These are phyloP conservation scores for Sarocladium brachiariae DNA, from an alignment of 2,329 filamentous ascomycete genomes.

Conservation along the genomic window DNA sequence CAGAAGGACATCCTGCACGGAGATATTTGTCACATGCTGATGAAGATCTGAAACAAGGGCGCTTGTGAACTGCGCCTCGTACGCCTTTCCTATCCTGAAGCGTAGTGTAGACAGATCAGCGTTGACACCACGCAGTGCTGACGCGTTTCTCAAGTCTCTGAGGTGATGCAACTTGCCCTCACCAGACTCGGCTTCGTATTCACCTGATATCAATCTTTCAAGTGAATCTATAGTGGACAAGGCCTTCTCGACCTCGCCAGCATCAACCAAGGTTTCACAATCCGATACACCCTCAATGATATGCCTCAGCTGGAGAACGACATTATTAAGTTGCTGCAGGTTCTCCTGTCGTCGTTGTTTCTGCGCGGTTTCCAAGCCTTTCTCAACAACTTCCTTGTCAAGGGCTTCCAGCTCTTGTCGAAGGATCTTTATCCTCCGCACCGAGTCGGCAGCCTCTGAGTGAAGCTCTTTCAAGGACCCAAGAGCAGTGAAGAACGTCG, in stretches of 20 bases:
- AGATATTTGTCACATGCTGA: conserved; percentile 69
- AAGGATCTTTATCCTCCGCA: conserved; percentile 74
- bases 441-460: conserved; percentile 84
- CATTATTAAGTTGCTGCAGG: conserved; percentile 70
- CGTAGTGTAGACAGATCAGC: conserved; percentile 71
- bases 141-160: conserved; percentile 68
- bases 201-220: conserved; percentile 74
- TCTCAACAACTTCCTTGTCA: conserved; percentile 80
- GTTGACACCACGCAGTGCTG: conserved; percentile 72
- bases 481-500: conserved; percentile 91
- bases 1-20: conserved; percentile 66
- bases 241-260: conserved; percentile 75
- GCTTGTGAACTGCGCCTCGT: conserved; percentile 72
- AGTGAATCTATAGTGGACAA: conserved; percentile 70
- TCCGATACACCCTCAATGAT: conserved; percentile 68
- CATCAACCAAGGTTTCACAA: conserved; percentile 77
- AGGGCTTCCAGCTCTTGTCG: conserved; percentile 72
- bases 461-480: conserved; percentile 88
- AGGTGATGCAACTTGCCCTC: conserved; percentile 27
- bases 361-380: conserved; percentile 78
- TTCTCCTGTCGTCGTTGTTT: conserved; percentile 79
- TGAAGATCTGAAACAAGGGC: conserved; percentile 74
- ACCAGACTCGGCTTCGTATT: conserved; percentile 34
- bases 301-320: conserved; percentile 73
- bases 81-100: conserved; percentile 77